Evolutionary conservation across 106 monocot genomes (phyloP).

Genomic region (Gastrodia elata): DNA sequence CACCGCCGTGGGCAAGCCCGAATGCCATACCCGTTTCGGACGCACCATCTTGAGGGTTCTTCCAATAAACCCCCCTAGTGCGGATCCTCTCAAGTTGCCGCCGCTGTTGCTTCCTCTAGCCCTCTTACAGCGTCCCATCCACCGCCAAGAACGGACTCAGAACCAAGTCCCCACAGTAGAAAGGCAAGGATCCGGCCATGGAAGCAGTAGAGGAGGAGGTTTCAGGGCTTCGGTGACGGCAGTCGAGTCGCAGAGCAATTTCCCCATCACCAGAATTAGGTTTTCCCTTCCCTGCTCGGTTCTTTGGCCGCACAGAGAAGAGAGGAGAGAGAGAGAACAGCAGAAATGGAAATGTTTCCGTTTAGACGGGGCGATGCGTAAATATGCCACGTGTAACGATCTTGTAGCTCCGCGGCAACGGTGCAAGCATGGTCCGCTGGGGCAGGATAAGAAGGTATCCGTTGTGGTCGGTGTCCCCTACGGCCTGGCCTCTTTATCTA

Average conservation of each 20-base stretch:
- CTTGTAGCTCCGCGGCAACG: neutral
- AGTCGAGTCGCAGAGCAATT: conserved; percentile 16
- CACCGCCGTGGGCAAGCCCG: conserved; percentile 22
- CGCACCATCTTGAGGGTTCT: conserved; percentile 9
- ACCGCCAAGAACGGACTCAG: conserved; percentile 7
- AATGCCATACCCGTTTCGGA: conserved; percentile 2
- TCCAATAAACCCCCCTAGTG: conserved; percentile 19
- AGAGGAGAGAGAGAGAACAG: neutral
- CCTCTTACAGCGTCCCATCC: conserved; percentile 16
- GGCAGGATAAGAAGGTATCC: conserved; percentile 10
- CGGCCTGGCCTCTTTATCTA: neutral
- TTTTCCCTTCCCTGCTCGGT: neutral
- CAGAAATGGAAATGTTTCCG: conserved; percentile 1
- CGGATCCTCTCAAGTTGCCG: conserved; percentile 14
- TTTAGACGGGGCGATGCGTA: neutral
- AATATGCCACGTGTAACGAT: conserved; percentile 1
- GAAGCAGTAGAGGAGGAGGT: conserved; percentile 6
- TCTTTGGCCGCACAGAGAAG: conserved; percentile 1
- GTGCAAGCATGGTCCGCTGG: conserved; percentile 1
- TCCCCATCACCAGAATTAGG: conserved; percentile 9
- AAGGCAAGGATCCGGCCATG: conserved; percentile 5
- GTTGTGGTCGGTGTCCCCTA: neutral
- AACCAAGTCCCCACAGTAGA: neutral
- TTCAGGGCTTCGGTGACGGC: conserved; percentile 14
- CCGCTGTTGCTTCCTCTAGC: conserved; percentile 23